Evolutionary conservation across 768 basidiomycete genomes (phyloP).

Genomic region (Leccinum aurantiacum): DNA sequence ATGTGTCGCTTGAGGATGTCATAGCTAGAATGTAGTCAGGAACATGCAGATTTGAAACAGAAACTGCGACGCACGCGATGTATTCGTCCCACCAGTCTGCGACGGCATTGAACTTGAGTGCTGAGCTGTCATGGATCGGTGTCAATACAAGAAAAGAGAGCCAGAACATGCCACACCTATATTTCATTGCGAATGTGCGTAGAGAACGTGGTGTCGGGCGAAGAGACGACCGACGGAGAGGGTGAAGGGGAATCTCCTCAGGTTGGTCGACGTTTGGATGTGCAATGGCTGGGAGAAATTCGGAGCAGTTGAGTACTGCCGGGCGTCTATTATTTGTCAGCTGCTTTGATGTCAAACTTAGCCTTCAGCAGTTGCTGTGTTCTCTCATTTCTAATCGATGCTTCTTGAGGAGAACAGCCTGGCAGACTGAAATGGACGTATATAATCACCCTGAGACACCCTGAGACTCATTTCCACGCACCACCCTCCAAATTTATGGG

Average conservation of each 20-base stretch:
- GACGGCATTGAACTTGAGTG: conserved; percentile 88
- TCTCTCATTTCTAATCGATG: neutral
- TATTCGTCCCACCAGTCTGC: conserved; percentile 94
- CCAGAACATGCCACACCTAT: conserved; percentile 24
- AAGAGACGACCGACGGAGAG: conserved; percentile 3
- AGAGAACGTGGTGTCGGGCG: conserved; percentile 1
- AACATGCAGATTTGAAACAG: neutral
- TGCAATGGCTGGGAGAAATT: conserved; percentile 8
- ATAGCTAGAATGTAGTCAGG: conserved; percentile 50
- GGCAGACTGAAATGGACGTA: too few relatives aligned
- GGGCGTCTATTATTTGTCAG: neutral
- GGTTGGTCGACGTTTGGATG: conserved; percentile 7
- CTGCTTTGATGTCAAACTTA: neutral
- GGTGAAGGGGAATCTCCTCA: conserved; percentile 30
- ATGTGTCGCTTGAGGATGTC: conserved; percentile 82
- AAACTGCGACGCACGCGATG: conserved; percentile 61
- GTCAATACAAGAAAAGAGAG: neutral
- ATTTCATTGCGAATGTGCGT: conserved; percentile 32
- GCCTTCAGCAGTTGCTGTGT: too few relatives aligned
- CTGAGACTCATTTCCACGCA: neutral
- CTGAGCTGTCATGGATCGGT: conserved; percentile 48
- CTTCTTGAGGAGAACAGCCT: neutral
- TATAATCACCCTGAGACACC: neutral
- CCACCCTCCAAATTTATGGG: conserved; percentile 1
- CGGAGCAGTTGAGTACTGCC: too few relatives aligned